Percentiles rank a stretch among this genome's conserved stretches.
phyloP scores from a whole-genome alignment of 345 rosid genomes.

The Trapa bicornis region DNA sequence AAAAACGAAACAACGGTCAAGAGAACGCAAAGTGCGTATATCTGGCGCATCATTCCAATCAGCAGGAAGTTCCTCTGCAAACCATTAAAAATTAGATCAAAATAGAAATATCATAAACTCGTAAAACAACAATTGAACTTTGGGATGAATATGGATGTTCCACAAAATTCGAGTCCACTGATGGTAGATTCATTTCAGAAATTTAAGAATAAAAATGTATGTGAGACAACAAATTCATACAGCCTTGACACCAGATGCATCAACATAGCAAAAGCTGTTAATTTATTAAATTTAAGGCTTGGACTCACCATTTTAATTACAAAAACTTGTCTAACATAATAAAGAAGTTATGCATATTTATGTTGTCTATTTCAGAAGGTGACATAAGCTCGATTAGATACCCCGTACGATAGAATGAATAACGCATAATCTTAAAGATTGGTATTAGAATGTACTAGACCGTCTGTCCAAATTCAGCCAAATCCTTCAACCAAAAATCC shows the following conservation, averaged over 20 bases:
- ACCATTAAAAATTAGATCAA: constrained; percentile 2
- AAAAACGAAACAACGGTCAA: constrained; percentile 83
- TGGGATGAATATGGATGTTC: background rate
- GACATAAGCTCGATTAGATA: background rate
- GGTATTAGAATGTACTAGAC: background rate
- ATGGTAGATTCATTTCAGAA: background rate
- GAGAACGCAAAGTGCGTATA: constrained; percentile 46
- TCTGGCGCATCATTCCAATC: constrained; percentile 51
- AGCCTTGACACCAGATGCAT: background rate
- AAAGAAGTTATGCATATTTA: background rate
- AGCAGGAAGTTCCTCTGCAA: constrained; percentile 62
- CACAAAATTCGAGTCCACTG: background rate
- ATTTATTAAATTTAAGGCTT: background rate
- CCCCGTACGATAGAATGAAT: background rate
- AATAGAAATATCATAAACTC: background rate
- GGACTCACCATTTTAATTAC: background rate
- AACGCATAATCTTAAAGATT: background rate
- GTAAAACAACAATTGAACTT: background rate
- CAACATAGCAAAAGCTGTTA: background rate
- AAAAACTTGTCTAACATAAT: background rate
- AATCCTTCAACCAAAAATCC: too few relatives aligned
- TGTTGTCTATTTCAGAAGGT: background rate
- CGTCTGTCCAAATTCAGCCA: background rate
- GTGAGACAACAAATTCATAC: background rate
- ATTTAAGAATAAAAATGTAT: background rate